Evolutionary conservation across 2,329 filamentous ascomycete species (phyloP), one percentile per base, ranked within the genome.

Genomic region (Fusarium chlamydosporum): DNA sequence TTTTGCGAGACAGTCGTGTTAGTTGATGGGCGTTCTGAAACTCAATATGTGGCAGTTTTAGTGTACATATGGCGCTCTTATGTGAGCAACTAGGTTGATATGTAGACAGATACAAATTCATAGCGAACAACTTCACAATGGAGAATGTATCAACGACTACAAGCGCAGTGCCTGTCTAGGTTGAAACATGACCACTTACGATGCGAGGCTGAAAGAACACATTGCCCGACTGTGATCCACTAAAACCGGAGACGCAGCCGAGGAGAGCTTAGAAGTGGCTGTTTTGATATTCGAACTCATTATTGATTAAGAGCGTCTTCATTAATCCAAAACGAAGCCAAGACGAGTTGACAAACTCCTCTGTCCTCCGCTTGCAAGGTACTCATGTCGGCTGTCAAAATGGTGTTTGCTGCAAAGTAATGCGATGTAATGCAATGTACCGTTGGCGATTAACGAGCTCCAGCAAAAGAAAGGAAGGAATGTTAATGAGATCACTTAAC

Each of bases 401-500:
- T 37, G 42, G 41, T 35, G 59, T 64, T 34, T 23, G 23, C 23
- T 23, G 23, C 23, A 23, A 23, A 23, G 23, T 23, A 23, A 23
- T 23, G 23, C 23, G 6, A 23, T 12, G 23, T 23, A 23, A 23
- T 23, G 23, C 23, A 23, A 23, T 12, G 35, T 40, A 47, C 23
- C 51, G 33, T 47, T 26, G 31, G 34, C 35, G 35, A 57, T 43
- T 48, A 20, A 57, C 20, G 48, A 71, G 45, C 38, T 33, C 31
- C 16, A 51, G 31, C n/a, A 56, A 35, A 45, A 54, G 53, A 50
- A 54, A 65, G 37, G 29, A 43, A 51, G 60, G 60, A 71, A 70
- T 70, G 67, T 34, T 34, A 48, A 68, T 64, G 65, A 70, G 65
- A 69, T 70, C 61, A 64, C 56, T 29, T 26, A 26, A 45, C 41